These are phyloP conservation scores for Zoysia japonica DNA, from an alignment of 176 grass and related monocot genomes.

Conservation along the genomic window DNA sequence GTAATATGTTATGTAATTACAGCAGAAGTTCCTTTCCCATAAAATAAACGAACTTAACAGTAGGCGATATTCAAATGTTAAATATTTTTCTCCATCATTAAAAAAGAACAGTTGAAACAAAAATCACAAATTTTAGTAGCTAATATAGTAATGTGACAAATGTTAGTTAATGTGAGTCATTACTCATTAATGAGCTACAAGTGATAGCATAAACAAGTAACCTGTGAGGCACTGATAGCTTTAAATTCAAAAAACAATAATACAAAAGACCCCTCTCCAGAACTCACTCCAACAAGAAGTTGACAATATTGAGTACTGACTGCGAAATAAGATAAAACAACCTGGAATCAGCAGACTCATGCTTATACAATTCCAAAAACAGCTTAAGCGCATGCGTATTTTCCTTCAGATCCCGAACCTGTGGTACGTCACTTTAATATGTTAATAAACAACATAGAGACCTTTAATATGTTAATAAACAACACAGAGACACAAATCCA, in stretches of 20 bases:
- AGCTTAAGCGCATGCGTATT: slow-evolving; percentile 55
- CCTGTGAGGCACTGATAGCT: not conserved
- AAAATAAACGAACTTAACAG: slow-evolving; percentile 21
- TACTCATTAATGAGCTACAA: not conserved
- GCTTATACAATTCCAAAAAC: slow-evolving; percentile 67
- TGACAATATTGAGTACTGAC: not conserved
- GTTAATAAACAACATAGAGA: slow-evolving; percentile 6
- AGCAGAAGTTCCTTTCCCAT: not conserved
- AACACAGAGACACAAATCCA: not conserved
- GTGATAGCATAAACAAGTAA: slow-evolving; percentile 6
- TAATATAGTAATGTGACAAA: not conserved
- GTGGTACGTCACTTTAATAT: slow-evolving; percentile 14
- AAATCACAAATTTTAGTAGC: not conserved
- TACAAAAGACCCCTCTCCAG: not conserved
- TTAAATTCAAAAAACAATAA: not conserved
- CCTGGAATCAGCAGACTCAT: slow-evolving; percentile 74
- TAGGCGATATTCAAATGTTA: not conserved
- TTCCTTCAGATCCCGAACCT: slow-evolving; percentile 57
- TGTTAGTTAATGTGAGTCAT: not conserved
- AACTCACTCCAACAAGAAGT: slow-evolving; percentile 4
- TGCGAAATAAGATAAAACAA: slow-evolving; percentile 34
- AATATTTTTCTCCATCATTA: slow-evolving; percentile 10
- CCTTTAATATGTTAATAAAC: slow-evolving; percentile 35
- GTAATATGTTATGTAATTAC: slow-evolving; percentile 15
- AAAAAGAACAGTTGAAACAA: slow-evolving; percentile 12